Evolutionary conservation across 306 rosid genomes (phyloP), one percentile per base, ranked within the genome.

Genomic region (Gynostemma pentaphyllum): DNA sequence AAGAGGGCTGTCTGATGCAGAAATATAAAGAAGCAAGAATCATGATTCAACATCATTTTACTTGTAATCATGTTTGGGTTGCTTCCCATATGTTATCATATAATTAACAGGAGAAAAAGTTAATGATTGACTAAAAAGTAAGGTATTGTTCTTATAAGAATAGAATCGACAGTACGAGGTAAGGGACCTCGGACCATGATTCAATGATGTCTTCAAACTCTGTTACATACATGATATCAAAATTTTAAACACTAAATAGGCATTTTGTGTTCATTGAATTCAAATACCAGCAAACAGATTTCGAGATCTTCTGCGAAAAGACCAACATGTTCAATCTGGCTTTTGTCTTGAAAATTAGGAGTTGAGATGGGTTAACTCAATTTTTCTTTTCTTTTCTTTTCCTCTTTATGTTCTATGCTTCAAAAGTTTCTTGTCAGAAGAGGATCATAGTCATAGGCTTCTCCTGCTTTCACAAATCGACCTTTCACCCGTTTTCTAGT

Each of bases 401-500:
- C n/a, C n/a, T n/a, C n/a, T n/a, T n/a, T n/a, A n/a, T n/a, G n/a
- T n/a, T n/a, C n/a, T n/a, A 52, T 52, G 59, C 64, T 68, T 78
- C 68, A 82, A 72, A 55, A 30, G 69, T 71, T 76, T 36, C 68
- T 70, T 28, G 67, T 48, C 78, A 50, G 64, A 26, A 53, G 80
- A 75, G 96, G 91, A 67, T 90, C 96, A 46, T 76, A 76, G 62
- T 87, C 96, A 74, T 80, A 87, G 63, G 66, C 95, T 79, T 85
- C 96, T 26, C 87, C 91, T 45, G 87, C 84, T 77, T 85, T 83
- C 66, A 85, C 95, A 72, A 91, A 83, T 77, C 97, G 78, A 46
- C 97, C 97, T 73, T 91, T 87, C 54, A 87, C 89, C 5, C 96
- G 88, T 76, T 85, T 91, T 70, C 97, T 75, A 23, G 95, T 85